Conservation (phyloP, 495 filamentous ascomycete species). For the Trichoderma orchidacearum region DNA sequence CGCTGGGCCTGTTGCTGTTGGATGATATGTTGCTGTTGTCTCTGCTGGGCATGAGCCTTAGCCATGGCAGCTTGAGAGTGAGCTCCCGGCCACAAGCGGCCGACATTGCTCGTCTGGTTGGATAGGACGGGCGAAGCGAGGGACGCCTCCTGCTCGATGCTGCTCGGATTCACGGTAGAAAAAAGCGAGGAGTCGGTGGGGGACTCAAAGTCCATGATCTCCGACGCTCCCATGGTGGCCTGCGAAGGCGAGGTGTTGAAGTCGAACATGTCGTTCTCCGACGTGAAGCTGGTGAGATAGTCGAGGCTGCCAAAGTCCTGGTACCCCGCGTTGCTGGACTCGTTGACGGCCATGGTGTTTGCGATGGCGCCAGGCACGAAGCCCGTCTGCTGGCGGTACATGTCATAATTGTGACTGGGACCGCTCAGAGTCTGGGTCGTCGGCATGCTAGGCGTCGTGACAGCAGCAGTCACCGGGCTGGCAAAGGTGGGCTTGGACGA, state of each 20-base stretch:
- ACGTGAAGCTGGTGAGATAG: constrained; percentile 36
- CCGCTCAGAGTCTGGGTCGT: constrained; percentile 46
- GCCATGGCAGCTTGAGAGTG: constrained; percentile 79
- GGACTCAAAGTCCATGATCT: constrained; percentile 50
- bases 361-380: constrained; percentile 67
- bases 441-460: constrained; percentile 20
- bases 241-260: constrained; percentile 42
- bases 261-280: constrained; percentile 36
- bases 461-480: constrained; percentile 19
- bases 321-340: constrained; percentile 39
- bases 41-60: constrained; percentile 59
- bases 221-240: constrained; percentile 28
- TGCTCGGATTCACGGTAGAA: constrained; percentile 50
- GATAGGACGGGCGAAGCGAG: constrained; percentile 16
- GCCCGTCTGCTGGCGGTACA: constrained; percentile 83
- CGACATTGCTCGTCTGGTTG: constrained; percentile 41
- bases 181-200: constrained; percentile 38
- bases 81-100: constrained; percentile 76
- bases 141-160: constrained; percentile 41
- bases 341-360: constrained; percentile 52
- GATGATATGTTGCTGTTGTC: constrained; percentile 38
- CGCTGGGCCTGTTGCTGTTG: constrained; percentile 24
- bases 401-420: constrained; percentile 86
- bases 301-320: constrained; percentile 29
- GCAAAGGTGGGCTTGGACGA: constrained; percentile 21